These are phyloP conservation scores for Somion occarium DNA, from an alignment of 1,284 basidiomycete species.

Conservation along the genomic window DNA sequence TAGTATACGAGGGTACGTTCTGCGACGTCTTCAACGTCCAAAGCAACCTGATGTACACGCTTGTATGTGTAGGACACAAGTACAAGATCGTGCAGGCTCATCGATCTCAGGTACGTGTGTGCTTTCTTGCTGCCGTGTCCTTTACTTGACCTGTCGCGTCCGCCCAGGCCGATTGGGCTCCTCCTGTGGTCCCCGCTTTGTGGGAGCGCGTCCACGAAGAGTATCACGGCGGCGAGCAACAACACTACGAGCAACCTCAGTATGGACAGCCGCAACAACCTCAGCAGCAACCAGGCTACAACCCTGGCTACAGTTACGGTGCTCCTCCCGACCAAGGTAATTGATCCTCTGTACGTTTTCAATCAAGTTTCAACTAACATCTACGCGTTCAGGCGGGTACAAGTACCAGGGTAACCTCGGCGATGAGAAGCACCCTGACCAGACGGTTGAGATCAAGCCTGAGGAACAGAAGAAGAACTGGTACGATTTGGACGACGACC, in stretches of 20 bases:
- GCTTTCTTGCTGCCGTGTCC: neutral
- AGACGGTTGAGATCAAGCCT: slow-evolving; percentile 34
- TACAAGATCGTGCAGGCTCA: slow-evolving; percentile 74
- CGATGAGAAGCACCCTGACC: slow-evolving; percentile 23
- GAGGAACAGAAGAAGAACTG: slow-evolving; percentile 54
- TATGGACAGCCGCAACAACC: slow-evolving; percentile 27
- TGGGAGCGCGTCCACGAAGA: slow-evolving; percentile 52
- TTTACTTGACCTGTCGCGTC: neutral
- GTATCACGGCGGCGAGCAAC: slow-evolving; percentile 20
- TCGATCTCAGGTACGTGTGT: slow-evolving; percentile 48
- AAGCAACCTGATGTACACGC: neutral
- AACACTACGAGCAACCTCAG: slow-evolving; percentile 26
- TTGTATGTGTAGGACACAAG: slow-evolving; percentile 36
- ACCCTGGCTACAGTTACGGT: neutral
- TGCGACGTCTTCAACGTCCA: neutral
- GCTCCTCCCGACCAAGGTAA: slow-evolving; percentile 13
- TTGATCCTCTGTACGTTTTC: neutral
- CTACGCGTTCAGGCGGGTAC: slow-evolving; percentile 2
- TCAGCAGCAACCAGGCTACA: slow-evolving; percentile 20
- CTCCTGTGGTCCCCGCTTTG: slow-evolving; percentile 54
- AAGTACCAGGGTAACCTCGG: neutral
- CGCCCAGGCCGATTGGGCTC: slow-evolving; percentile 58
- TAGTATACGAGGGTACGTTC: slow-evolving; percentile 49
- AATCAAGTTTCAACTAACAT: neutral
- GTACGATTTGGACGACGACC: slow-evolving; percentile 48